A percentile compares a stretch with the other conserved stretches of the same genome.
Evolutionary conservation across 345 rosid genomes (phyloP).

Genomic region (Excoecaria cochinchinensis): DNA sequence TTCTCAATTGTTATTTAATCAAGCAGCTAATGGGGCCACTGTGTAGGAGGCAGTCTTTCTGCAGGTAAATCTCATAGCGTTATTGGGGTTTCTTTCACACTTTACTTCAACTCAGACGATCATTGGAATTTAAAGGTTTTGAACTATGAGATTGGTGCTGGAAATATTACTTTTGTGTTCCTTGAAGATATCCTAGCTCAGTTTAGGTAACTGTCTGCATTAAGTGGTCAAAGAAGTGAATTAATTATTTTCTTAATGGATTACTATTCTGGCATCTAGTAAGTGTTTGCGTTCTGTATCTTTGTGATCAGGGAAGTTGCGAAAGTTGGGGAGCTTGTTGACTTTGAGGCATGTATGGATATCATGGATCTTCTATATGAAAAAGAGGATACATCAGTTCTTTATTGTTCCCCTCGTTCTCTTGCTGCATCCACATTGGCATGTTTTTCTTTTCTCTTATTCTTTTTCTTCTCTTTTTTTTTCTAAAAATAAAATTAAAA

Average conservation of each 20-base stretch:
- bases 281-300: background rate
- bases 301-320: constrained; percentile 55
- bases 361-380: constrained; percentile 89
- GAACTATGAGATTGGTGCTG: constrained; percentile 63
- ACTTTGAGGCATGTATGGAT: constrained; percentile 75
- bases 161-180: constrained; percentile 47
- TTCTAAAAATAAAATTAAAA: no score
- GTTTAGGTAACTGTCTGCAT: constrained; percentile 46
- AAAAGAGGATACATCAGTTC: constrained; percentile 54
- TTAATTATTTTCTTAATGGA: background rate
- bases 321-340: constrained; percentile 60
- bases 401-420: constrained; percentile 48
- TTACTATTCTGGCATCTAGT: background rate
- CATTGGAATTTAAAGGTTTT: constrained; percentile 33
- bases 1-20: constrained; percentile 10
- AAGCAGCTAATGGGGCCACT: constrained; percentile 20
- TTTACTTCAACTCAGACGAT: constrained; percentile 9
- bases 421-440: constrained; percentile 80
- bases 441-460: constrained; percentile 21
- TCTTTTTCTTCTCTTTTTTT: background rate
- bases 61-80: constrained; percentile 43
- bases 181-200: constrained; percentile 57
- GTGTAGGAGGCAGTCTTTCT: constrained; percentile 63
- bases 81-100: constrained; percentile 5
- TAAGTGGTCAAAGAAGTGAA: background rate